Evolutionary conservation across 768 basidiomycete genomes (phyloP).

Genomic region (Suillus ampliporus): DNA sequence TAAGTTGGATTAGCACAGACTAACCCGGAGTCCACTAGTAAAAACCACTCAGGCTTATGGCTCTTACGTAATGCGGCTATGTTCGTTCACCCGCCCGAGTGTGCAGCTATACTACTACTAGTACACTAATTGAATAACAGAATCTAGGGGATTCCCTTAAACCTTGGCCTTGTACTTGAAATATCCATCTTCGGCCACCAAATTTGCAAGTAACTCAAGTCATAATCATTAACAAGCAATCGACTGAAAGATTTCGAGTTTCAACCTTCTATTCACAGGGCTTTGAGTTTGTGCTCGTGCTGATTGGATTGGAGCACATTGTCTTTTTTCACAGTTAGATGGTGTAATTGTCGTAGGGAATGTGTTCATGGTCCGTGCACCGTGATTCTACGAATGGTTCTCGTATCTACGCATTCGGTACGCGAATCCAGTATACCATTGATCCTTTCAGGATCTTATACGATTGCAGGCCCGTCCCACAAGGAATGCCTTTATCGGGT

Average conservation of each 20-base stretch:
- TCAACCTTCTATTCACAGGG: no score
- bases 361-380: neutral
- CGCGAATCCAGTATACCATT: constrained; percentile 1
- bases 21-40: no score
- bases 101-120: no score
- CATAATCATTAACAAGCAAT: neutral
- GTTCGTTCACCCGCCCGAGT: no score
- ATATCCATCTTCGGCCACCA: neutral
- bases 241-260: constrained; percentile 1
- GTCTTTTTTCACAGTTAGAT: neutral
- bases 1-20: no score
- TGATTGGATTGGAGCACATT: neutral
- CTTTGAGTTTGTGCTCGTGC: neutral
- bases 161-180: neutral
- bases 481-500: neutral
- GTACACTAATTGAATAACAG: neutral
- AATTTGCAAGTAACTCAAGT: neutral
- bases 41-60: no score
- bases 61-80: no score
- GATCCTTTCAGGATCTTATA: neutral
- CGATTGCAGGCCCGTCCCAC: neutral
- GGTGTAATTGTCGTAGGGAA: neutral
- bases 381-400: neutral
- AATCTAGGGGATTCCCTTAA: neutral
- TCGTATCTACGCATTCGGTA: neutral